These are phyloP conservation scores for Fraxinus paxiana DNA, from an alignment of 305 asterid genomes.

Conservation along the genomic window DNA sequence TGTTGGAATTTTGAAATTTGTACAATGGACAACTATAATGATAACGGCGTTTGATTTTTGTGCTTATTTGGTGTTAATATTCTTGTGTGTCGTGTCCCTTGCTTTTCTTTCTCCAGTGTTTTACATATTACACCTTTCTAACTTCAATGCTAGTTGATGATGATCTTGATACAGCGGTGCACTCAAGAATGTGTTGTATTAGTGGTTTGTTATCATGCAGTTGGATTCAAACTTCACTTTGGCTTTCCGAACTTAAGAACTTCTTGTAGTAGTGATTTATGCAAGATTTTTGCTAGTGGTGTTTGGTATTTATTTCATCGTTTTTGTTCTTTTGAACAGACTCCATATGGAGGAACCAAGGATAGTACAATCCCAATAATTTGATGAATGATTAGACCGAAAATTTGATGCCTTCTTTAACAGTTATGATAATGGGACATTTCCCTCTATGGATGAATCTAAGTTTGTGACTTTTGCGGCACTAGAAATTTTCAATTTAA, in stretches of 20 bases:
- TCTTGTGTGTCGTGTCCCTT: background rate
- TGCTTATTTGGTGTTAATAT: slow-evolving; percentile 1
- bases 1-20: slow-evolving; percentile 25
- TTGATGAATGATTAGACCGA: background rate
- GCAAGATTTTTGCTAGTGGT: background rate
- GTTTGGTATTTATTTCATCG: background rate
- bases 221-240: background rate
- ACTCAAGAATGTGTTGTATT: background rate
- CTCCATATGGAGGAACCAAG: background rate
- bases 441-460: background rate
- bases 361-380: background rate
- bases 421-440: background rate
- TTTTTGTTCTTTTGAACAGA: background rate
- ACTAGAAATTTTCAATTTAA: background rate
- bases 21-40: slow-evolving; percentile 16
- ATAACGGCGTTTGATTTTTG: slow-evolving; percentile 11
- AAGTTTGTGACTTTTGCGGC: background rate
- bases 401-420: background rate
- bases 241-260: background rate
- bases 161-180: background rate
- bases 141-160: background rate
- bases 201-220: background rate
- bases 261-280: background rate
- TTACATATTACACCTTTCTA: background rate
- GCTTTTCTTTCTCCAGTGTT: background rate